These are phyloP conservation scores for Penicillium canariense DNA, from an alignment of 495 filamentous ascomycete species.

Conservation along the genomic window DNA sequence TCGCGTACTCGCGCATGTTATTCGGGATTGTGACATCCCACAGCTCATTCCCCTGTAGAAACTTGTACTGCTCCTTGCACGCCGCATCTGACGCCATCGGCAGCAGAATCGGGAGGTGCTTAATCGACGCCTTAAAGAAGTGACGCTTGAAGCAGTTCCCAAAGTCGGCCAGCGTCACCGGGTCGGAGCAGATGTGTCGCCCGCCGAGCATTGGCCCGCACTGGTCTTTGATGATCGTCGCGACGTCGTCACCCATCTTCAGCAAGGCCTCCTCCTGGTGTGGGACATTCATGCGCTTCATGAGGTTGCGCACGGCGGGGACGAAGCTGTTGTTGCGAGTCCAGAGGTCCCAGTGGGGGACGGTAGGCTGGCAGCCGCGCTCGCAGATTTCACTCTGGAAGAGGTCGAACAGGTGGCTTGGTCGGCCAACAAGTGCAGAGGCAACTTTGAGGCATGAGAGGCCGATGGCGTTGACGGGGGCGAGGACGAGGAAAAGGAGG, in stretches of 20 bases:
- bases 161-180: constrained; percentile 37
- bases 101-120: constrained; percentile 33
- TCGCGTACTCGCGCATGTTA: constrained; percentile 45
- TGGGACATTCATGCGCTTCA: constrained; percentile 34
- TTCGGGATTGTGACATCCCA: constrained; percentile 43
- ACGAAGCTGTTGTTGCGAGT: constrained; percentile 45
- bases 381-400: constrained; percentile 46
- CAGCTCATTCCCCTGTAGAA: constrained; percentile 34
- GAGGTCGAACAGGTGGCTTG: constrained; percentile 34
- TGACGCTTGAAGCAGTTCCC: constrained; percentile 46
- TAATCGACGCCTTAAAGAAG: constrained; percentile 36
- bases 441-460: constrained; percentile 40
- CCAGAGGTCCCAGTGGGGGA: constrained; percentile 48
- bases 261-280: constrained; percentile 35
- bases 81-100: constrained; percentile 42
- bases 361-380: constrained; percentile 39
- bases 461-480: constrained; percentile 30
- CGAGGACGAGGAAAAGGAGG: constrained; percentile 21
- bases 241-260: constrained; percentile 43
- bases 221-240: constrained; percentile 37
- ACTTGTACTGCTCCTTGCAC: constrained; percentile 37
- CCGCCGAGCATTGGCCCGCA: constrained; percentile 35
- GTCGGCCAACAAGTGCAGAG: constrained; percentile 36
- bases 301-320: constrained; percentile 40
- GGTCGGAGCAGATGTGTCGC: constrained; percentile 39